Evolutionary conservation across 169 alveolate genomes (phyloP), one percentile per base, ranked within the genome.

Genomic region (Cryptosporidium sp.): DNA sequence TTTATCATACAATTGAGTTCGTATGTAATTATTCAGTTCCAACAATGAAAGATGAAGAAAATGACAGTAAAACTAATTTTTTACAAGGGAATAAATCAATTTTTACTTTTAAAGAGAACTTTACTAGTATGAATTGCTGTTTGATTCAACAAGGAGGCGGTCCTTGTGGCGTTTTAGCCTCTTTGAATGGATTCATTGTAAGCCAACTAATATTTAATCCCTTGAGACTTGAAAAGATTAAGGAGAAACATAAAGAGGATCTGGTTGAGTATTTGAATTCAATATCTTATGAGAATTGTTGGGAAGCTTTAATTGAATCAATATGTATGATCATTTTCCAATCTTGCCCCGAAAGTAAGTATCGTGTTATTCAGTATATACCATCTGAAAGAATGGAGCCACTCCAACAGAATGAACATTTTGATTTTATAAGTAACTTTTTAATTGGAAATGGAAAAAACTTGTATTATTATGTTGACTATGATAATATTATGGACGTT

Each of bases 401-500:
- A 5, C 18, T 55, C 5, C 23, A 48, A 48, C 21, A 14, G 5
- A 12, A 48, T 48, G 14, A 18, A 48, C 0, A 48, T 48, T 16
- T 16, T 14, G 21, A 48, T 12, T 48, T 48, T 12, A 48, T 16
- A 1, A 48, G 23, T 12, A 48, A 48, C 12, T 48, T 14, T 3
- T 48, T 48, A 48, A 16, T 48, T 48, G 21, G 23, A 14, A 12
- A 14, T 14, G 55, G 7, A 3, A 55, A 55, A 8, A 41, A 59
- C 21, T 37, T 71, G 41, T 52, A 73, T 73, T 84, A 85, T 33
- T 91, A 84, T 59, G 85, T 59, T 59, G 94, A 93, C 50, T 93
- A 91, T 86, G 93, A 85, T 55, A 91, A 65, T 62, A 93, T 94
- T 8, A 71, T 92, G 67, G 93, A 93, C 3, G 96, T 94, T 18